These are phyloP conservation scores for Leishmania tropica DNA, from an alignment of 208 protist genomes.

Conservation along the genomic window DNA sequence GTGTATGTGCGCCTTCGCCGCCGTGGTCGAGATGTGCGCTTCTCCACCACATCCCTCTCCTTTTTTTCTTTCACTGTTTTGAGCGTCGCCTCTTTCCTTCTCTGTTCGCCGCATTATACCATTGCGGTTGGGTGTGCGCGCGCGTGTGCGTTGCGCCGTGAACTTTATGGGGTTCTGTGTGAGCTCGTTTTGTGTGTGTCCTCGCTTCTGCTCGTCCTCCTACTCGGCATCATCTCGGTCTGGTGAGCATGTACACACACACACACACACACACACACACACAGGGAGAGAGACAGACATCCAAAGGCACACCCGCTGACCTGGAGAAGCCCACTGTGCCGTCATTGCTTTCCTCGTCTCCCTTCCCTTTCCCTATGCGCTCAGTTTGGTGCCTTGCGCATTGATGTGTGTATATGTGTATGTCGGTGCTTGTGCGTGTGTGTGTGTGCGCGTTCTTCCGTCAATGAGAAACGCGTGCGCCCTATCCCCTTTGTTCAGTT, in stretches of 20 bases:
- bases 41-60: too few relatives aligned
- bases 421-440: not conserved
- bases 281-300: too few relatives aligned
- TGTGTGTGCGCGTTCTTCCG: not conserved
- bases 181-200: not conserved
- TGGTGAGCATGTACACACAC: too few relatives aligned
- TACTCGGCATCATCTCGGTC: too few relatives aligned
- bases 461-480: not conserved
- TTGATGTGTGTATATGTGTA: not conserved
- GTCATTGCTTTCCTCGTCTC: too few relatives aligned
- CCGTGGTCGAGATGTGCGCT: too few relatives aligned
- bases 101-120: not conserved
- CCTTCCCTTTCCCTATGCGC: too few relatives aligned
- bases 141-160: not conserved
- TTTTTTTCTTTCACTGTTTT: not conserved
- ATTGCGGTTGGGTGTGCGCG: not conserved
- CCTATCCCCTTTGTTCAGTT: not conserved
- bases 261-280: too few relatives aligned
- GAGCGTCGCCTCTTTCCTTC: not conserved
- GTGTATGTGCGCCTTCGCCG: too few relatives aligned
- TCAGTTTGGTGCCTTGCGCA: not conserved
- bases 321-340: too few relatives aligned
- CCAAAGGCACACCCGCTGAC: too few relatives aligned
- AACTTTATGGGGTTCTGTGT: not conserved
- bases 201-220: too few relatives aligned